Conservation (phyloP, 495 filamentous ascomycete species). For the Xylaria scruposa region DNA sequence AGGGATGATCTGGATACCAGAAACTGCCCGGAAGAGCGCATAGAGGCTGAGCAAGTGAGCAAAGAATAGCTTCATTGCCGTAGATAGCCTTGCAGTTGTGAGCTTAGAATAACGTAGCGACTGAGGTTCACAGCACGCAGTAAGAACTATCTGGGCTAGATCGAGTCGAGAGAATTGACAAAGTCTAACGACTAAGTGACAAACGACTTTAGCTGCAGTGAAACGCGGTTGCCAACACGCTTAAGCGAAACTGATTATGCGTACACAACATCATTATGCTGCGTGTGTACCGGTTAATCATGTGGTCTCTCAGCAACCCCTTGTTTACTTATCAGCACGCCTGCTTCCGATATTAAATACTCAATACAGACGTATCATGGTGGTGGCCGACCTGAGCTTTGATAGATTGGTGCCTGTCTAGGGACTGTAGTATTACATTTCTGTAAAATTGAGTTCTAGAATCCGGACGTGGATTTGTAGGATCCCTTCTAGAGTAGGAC, state of each 20-base stretch:
- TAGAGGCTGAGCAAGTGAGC: constrained; percentile 20
- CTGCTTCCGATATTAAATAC: background rate
- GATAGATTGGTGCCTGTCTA: no score
- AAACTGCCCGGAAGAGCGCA: constrained; percentile 25
- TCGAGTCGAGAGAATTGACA: background rate
- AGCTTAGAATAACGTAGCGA: no score
- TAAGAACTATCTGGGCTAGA: background rate
- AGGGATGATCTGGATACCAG: constrained; percentile 25
- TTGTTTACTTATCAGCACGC: background rate
- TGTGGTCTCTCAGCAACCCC: background rate
- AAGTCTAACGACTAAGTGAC: background rate
- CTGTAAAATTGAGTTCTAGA: no score
- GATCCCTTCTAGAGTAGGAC: no score
- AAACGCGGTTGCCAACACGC: background rate
- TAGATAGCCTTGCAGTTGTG: background rate
- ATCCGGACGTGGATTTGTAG: no score
- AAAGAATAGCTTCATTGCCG: background rate
- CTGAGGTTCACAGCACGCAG: background rate
- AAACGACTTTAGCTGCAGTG: background rate
- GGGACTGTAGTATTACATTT: no score
- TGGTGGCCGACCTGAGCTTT: no score
- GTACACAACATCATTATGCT: background rate
- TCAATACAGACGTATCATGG: no score
- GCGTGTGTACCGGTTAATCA: no score
- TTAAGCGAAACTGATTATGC: background rate